Evolutionary conservation across 768 basidiomycete genomes (phyloP), one percentile per base, ranked within the genome.

Genomic region (Inosperma sp.): DNA sequence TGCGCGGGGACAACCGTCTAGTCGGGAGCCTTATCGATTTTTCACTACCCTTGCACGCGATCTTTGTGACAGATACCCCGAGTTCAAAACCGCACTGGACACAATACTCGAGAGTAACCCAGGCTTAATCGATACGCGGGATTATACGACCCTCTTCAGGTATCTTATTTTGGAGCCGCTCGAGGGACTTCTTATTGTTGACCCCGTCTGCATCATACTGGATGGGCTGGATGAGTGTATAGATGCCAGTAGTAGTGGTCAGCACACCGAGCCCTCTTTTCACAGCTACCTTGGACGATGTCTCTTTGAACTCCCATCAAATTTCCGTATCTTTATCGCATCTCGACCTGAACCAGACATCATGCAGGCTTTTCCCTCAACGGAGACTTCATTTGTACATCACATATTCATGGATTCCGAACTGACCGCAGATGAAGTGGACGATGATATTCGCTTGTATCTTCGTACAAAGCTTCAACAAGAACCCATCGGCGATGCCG

Each of bases 201-300:
- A 31, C 2, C 63, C 68, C 2, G 50, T 50, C 39, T 36, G 39
- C 19, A 30, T 67, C 21, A 56, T 68, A 4, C 53, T 69, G 26
- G 68, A 69, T 51, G 68, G 65, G 3, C 33, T 65, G 37, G 68
- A 69, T 34, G 65, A 68, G 43, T 66, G 63, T 49, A 62, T 62
- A 10, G 59, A 60, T 7, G 40, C 56, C 1, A 44, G 50, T 27
- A 49, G 48, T 8, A 29, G 29, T 17, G 8, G 12, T 2, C 64
- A 61, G 62, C 35, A 53, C 57, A 64, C n/a, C 53, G 58, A 4
- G 16, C 26, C 3, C 22, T n/a, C n/a, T n/a, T 35, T 8, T 59
- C 58, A 65, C 63, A 39, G 54, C 62, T 5, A 36, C 65, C 30
- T 46, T 63, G 49, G 13, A 52, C 62, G 40, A 33, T 41, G 35